Conservation (phyloP, 1,139 yeast genomes). For the Taphrina flavorubra region DNA sequence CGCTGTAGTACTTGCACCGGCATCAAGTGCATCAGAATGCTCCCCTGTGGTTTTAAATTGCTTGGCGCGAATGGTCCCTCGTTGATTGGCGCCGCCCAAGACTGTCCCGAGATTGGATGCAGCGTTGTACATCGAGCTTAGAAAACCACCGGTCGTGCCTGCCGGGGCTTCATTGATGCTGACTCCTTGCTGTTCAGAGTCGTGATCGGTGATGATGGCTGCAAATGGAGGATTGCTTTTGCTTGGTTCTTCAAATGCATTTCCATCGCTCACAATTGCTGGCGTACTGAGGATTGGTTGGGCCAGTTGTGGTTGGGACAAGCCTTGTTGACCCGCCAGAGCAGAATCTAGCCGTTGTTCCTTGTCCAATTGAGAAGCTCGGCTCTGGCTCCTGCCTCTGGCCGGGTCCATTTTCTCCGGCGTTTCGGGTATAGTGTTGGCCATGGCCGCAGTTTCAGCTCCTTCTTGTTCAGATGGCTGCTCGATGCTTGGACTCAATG, state of each 20-base stretch:
- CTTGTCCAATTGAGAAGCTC: conserved; percentile 5
- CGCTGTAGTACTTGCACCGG: neutral
- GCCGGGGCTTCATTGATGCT: neutral
- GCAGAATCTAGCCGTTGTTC: conserved; percentile 9
- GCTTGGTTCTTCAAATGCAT: neutral
- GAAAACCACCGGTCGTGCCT: conserved; percentile 20
- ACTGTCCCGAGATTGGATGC: conserved; percentile 25
- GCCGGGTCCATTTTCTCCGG: neutral
- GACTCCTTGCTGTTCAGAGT: neutral
- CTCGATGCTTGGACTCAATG: neutral
- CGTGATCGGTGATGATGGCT: neutral
- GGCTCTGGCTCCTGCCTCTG: conserved; percentile 15
- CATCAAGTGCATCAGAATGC: neutral
- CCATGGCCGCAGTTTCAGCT: neutral
- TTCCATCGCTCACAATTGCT: neutral
- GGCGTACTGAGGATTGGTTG: conserved; percentile 9
- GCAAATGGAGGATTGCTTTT: neutral
- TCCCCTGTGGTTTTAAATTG: neutral
- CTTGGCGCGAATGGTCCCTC: neutral
- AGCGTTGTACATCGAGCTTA: conserved; percentile 16
- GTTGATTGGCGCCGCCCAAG: conserved; percentile 7
- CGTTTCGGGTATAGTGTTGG: neutral
- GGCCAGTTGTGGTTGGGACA: conserved; percentile 15
- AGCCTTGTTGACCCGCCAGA: neutral
- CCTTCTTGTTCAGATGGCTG: neutral